Percentiles rank a stretch among this genome's conserved stretches.
phyloP scores from a whole-genome alignment of 768 basidiomycete genomes.

The Pleurotus djamor region DNA sequence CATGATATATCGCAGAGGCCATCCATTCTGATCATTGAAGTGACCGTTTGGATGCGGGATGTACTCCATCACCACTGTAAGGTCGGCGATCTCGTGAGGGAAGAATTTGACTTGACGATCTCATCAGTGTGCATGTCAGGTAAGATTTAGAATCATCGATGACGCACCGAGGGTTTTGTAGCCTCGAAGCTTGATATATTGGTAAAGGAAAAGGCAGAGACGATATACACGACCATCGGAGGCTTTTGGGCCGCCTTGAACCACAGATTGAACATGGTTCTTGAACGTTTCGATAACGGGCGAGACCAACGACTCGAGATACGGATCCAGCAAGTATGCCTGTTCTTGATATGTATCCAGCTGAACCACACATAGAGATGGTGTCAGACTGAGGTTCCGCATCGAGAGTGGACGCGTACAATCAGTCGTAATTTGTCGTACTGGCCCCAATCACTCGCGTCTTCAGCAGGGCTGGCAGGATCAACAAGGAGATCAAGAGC shows the following conservation, averaged over 20 bases:
- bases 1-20: constrained; percentile 82
- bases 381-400: not conserved
- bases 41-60: constrained; percentile 47
- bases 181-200: constrained; percentile 84
- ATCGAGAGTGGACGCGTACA: constrained; percentile 34
- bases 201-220: constrained; percentile 66
- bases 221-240: constrained; percentile 43
- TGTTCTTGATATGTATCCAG: constrained; percentile 92
- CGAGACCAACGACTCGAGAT: constrained; percentile 72
- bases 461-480: constrained; percentile 37
- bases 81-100: constrained; percentile 86
- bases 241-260: constrained; percentile 21
- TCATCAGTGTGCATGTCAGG: constrained; percentile 10
- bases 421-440: constrained; percentile 44
- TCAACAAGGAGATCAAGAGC: constrained; percentile 40
- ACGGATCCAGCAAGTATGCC: constrained; percentile 89
- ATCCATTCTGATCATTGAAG: constrained; percentile 43
- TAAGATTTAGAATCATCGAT: not conserved
- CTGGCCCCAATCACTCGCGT: constrained; percentile 35
- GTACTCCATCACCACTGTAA: constrained; percentile 71
- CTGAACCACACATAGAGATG: constrained; percentile 34
- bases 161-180: constrained; percentile 87
- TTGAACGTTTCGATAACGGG: constrained; percentile 73
- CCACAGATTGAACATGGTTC: constrained; percentile 43
- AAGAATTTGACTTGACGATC: constrained; percentile 77